Percentiles rank a stretch among this genome's conserved stretches.
These are phyloP conservation scores for Phytopythium ostracodes DNA, from an alignment of 352 stramenopile species.

Conservation along the genomic window DNA sequence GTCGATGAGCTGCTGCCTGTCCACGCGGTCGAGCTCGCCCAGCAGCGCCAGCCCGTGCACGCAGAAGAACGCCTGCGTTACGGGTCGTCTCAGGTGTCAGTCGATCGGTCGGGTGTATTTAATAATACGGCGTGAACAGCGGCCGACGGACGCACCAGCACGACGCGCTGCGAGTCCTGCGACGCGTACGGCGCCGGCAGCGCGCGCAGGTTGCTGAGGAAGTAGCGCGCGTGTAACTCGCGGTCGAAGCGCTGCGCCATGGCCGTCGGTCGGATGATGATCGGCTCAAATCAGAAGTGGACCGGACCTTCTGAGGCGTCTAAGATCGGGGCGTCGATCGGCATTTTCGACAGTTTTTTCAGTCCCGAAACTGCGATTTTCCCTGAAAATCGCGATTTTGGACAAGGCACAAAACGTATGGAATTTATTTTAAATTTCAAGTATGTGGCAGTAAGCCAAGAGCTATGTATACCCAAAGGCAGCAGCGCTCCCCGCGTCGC, in stretches of 20 bases:
- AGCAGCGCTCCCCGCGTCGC: too few species aligned
- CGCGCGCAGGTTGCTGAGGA: constrained; percentile 69
- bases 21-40: constrained; percentile 64
- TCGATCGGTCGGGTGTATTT: too few species aligned
- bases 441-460: not conserved
- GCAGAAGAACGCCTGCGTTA: constrained; percentile 81
- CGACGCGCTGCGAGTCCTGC: constrained; percentile 79
- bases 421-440: constrained; percentile 27
- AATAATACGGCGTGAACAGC: too few species aligned
- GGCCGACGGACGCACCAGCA: constrained; percentile 37
- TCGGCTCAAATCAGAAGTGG: too few species aligned
- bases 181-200: constrained; percentile 70
- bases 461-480: too few species aligned
- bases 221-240: constrained; percentile 78
- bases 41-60: constrained; percentile 80
- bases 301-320: too few species aligned
- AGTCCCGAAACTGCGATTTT: constrained; percentile 6
- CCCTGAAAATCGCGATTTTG: too few species aligned
- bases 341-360: too few species aligned
- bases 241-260: constrained; percentile 44
- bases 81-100: too few species aligned
- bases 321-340: too few species aligned
- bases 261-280: too few species aligned
- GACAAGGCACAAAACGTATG: constrained; percentile 7
- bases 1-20: constrained; percentile 72